Percentiles rank a stretch among this genome's conserved stretches.
Evolutionary conservation across 495 filamentous ascomycete species (phyloP).

Genomic region (Aspergillus ellipticus): DNA sequence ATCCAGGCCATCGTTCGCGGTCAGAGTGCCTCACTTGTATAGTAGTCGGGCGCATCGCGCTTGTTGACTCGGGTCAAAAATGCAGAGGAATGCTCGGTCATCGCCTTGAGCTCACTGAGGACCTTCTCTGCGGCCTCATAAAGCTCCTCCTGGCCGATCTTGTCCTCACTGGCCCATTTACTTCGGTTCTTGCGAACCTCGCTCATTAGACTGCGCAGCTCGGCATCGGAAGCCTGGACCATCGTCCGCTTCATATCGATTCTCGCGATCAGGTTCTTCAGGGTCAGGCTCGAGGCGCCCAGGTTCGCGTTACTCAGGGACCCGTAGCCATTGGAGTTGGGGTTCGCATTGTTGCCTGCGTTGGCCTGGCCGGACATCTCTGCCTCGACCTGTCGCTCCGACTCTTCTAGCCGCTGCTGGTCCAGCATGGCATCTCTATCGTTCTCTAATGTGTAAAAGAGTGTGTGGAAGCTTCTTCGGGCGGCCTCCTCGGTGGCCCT

Average conservation of each 20-base stretch:
- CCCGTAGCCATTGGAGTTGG: conserved; percentile 61
- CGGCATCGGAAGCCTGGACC: conserved; percentile 86
- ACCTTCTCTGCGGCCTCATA: conserved; percentile 97
- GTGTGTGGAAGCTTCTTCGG: conserved; percentile 80
- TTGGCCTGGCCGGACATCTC: conserved; percentile 74
- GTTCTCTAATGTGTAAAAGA: conserved; percentile 93
- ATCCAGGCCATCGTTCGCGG: not conserved
- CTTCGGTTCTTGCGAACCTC: conserved; percentile 96
- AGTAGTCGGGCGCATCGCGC: conserved; percentile 93
- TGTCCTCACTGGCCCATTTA: conserved; percentile 98
- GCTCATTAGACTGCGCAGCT: conserved; percentile 87
- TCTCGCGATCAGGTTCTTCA: conserved; percentile 92
- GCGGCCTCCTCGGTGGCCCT: conserved; percentile 89
- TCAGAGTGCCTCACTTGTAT: conserved; percentile 58
- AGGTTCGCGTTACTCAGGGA: conserved; percentile 90
- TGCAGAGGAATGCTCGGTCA: conserved; percentile 91
- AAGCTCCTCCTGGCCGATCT: conserved; percentile 93
- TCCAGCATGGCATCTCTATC: conserved; percentile 95
- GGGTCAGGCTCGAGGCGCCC: conserved; percentile 90
- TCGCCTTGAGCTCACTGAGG: conserved; percentile 89
- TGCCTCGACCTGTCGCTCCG: conserved; percentile 90
- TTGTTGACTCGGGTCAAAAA: conserved; percentile 94
- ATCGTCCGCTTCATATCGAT: conserved; percentile 88
- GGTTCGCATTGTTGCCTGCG: conserved; percentile 42
- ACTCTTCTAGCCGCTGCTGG: conserved; percentile 94